Evolutionary conservation across 2,329 filamentous ascomycete species (phyloP).

Genomic region (Colletotrichum endophyticum): DNA sequence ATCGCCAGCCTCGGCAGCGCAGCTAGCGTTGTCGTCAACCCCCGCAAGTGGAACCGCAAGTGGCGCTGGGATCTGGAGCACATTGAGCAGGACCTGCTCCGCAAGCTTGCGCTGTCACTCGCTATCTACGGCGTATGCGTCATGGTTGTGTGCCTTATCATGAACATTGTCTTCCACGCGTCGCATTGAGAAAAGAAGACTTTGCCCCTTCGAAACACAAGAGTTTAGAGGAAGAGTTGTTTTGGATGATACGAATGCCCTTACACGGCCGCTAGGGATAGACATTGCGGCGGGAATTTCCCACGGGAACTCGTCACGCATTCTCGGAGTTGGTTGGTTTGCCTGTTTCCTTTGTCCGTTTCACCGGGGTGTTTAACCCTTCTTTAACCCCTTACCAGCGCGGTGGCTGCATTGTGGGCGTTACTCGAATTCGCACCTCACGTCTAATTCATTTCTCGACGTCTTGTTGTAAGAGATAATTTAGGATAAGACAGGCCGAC

Average conservation of each 20-base stretch:
- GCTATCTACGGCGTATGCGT: slow-evolving; percentile 85
- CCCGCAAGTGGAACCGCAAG: slow-evolving; percentile 56
- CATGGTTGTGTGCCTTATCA: slow-evolving; percentile 86
- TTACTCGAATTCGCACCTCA: neutral
- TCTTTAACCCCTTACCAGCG: neutral
- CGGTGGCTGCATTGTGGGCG: slow-evolving; percentile 4
- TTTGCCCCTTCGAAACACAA: neutral
- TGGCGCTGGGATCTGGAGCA: slow-evolving; percentile 66
- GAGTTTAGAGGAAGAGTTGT: slow-evolving; percentile 5
- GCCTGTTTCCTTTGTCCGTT: neutral
- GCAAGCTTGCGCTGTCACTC: slow-evolving; percentile 76
- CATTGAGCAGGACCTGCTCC: slow-evolving; percentile 68
- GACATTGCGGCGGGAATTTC: neutral
- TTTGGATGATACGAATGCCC: neutral
- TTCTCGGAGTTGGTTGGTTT: neutral
- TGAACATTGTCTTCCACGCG: slow-evolving; percentile 81
- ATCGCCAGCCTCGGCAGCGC: slow-evolving; percentile 49
- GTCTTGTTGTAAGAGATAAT: neutral
- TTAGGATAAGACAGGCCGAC: neutral
- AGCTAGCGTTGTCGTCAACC: slow-evolving; percentile 38
- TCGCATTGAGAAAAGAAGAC: slow-evolving; percentile 52
- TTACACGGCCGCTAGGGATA: slow-evolving; percentile 10
- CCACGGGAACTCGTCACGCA: neutral
- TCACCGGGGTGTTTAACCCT: neutral
- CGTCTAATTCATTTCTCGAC: neutral